These are phyloP conservation scores for Gelatoporia subvermispora DNA, from an alignment of 768 basidiomycete genomes.

Conservation along the genomic window DNA sequence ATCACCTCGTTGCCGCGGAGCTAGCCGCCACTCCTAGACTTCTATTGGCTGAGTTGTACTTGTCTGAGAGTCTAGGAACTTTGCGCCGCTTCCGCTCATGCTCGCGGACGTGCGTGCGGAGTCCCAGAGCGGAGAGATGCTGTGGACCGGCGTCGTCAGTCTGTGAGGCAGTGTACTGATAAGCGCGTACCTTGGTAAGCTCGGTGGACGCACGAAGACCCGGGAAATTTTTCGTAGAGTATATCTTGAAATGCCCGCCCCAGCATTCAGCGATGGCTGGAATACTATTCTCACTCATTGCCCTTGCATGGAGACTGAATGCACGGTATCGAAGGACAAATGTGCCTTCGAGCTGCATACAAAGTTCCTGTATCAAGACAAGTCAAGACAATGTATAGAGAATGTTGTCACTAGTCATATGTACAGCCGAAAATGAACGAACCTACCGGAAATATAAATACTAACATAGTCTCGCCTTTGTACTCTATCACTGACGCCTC, in stretches of 20 bases:
- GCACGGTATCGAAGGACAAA: constrained; percentile 65
- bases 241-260: constrained; percentile 58
- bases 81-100: no score
- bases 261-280: constrained; percentile 60
- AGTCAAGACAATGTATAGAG: neutral
- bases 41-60: no score
- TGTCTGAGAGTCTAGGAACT: no score
- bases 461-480: constrained; percentile 44
- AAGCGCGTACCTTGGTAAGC: constrained; percentile 49
- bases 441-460: constrained; percentile 60
- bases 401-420: neutral
- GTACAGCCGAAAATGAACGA: neutral
- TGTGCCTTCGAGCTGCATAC: constrained; percentile 59
- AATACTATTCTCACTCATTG: neutral
- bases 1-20: no score
- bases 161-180: no score
- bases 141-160: no score
- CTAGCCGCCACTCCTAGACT: no score
- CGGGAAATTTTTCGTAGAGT: constrained; percentile 69
- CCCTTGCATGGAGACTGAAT: constrained; percentile 43
- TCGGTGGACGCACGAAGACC: constrained; percentile 61
- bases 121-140: no score
- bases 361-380: constrained; percentile 55
- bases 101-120: no score
- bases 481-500: constrained; percentile 17